Base-by-base conservation (phyloP, 768 basidiomycete species). In the Sarcodon sp. region DNA sequence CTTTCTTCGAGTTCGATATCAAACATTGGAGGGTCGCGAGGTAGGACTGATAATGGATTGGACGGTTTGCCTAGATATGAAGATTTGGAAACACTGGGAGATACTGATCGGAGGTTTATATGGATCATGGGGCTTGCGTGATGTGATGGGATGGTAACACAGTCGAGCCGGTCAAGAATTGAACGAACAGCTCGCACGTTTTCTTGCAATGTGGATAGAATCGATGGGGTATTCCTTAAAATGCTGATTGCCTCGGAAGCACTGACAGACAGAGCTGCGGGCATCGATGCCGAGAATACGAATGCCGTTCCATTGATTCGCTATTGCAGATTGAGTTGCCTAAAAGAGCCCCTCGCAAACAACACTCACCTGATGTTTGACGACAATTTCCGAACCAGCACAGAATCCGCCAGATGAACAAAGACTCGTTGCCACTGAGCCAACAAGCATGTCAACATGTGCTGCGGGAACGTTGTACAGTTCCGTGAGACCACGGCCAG, bases 201-300 rank as follows among this genome's bases (percentile, higher is more conserved):
- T 44, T 89, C 83, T 54, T 87, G 86, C 3, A 98, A 79, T 1
- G 75, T 66, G 33, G 71, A 66, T 53, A 96, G 77, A 38, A 92
- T 73, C 5, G 81, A 79, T 0, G 90, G 90, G 1, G 80, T 80
- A 50, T 73, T 76, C 39, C 76, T 76, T 45, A 98, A 70, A 53
- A 86, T 77, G 56, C 79, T 77, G 63, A 97, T 86, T 6, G 81
- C 89, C 57, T 90, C 83, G 0, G 88, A 92, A 2, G 81, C 88
- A 54, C 83, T 79, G 53, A 91, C 91, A 15, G 89, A 81, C 35
- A 98, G 80, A 38, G 93, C 73, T 3, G 89, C 78, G 0, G 96
- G 96, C 69, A 94, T 80, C 2, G 94, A 81, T 13, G 96, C 96
- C 1, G 94, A 96, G 70, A 91, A 99, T 50, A 99, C 91, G 61